Evolutionary conservation across 192 early-diverging fungal species (phyloP).

Genomic region (Allomyces macrogynus): DNA sequence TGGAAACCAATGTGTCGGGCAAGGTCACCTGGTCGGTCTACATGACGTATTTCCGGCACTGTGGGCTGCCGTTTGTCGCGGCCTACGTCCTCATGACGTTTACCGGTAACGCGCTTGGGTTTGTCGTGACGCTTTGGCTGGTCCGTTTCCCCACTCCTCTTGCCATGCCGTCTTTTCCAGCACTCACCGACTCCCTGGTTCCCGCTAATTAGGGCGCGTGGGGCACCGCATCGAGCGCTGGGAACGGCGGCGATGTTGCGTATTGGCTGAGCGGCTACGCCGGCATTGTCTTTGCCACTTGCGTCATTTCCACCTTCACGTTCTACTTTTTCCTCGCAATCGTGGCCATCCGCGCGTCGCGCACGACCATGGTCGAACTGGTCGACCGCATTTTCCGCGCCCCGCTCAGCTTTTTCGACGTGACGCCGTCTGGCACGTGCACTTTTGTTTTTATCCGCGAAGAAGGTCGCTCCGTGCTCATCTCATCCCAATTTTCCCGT

Average conservation of each 20-base stretch:
- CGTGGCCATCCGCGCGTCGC: not conserved
- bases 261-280: not conserved
- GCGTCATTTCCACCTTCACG: not conserved
- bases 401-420: slow-evolving; percentile 57
- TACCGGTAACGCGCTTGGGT: not conserved
- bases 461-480: too few relatives aligned
- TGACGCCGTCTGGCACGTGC: slow-evolving; percentile 35
- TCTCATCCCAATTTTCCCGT: too few relatives aligned
- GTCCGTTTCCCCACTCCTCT: too few relatives aligned
- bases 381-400: slow-evolving; percentile 39
- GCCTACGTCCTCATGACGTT: slow-evolving; percentile 20
- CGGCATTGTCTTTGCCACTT: not conserved
- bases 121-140: slow-evolving; percentile 19
- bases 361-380: slow-evolving; percentile 7
- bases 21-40: slow-evolving; percentile 35
- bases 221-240: slow-evolving; percentile 12
- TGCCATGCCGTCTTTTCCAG: too few relatives aligned
- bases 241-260: not conserved
- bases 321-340: not conserved
- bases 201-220: slow-evolving; percentile 10
- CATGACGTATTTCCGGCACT: slow-evolving; percentile 34
- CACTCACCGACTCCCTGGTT: too few relatives aligned
- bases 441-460: too few relatives aligned
- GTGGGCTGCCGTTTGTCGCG: slow-evolving; percentile 28
- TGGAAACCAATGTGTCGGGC: slow-evolving; percentile 19